phyloP scores from a whole-genome alignment of 2,329 filamentous ascomycete genomes.

The Parastagonospora nodorum region DNA sequence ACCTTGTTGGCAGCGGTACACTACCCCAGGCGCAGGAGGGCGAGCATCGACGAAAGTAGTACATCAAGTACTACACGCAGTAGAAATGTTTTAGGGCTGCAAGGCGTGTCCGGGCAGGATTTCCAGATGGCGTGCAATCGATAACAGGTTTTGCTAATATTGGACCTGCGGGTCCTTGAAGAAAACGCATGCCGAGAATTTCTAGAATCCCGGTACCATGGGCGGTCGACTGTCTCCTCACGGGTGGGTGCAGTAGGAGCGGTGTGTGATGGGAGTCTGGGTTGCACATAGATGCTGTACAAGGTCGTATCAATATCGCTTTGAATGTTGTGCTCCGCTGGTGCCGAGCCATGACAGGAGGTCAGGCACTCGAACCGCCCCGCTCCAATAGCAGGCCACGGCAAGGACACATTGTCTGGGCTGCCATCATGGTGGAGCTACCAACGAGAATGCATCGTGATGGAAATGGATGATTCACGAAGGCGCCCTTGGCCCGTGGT shows the following conservation, averaged over 20 bases:
- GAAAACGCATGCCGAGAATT: conserved; percentile 1
- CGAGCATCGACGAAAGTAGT: background rate
- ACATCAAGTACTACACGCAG: background rate
- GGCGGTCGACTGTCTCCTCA: conserved; percentile 16
- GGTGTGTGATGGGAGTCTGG: conserved; percentile 32
- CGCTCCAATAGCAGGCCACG: conserved; percentile 15
- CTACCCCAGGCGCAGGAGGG: no score
- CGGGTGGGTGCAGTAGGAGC: conserved; percentile 30
- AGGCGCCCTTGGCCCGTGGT: conserved; percentile 13
- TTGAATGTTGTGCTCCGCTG: conserved; percentile 24
- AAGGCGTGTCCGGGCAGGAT: conserved; percentile 14
- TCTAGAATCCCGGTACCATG: conserved; percentile 25
- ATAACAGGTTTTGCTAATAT: conserved; percentile 21
- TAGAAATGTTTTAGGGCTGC: conserved; percentile 7
- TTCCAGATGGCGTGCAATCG: conserved; percentile 26
- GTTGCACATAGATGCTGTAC: conserved; percentile 35
- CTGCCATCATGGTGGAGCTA: conserved; percentile 29
- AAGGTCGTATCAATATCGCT: conserved; percentile 37
- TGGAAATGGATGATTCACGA: conserved; percentile 8
- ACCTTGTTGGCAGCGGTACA: no score
- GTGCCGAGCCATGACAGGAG: conserved; percentile 2
- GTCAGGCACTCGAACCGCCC: conserved; percentile 16
- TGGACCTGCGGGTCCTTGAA: conserved; percentile 17
- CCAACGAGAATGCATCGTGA: conserved; percentile 13
- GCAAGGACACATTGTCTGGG: conserved; percentile 14